Conservation (phyloP, 176 grass and related monocot species). For the Zea luxurians region DNA sequence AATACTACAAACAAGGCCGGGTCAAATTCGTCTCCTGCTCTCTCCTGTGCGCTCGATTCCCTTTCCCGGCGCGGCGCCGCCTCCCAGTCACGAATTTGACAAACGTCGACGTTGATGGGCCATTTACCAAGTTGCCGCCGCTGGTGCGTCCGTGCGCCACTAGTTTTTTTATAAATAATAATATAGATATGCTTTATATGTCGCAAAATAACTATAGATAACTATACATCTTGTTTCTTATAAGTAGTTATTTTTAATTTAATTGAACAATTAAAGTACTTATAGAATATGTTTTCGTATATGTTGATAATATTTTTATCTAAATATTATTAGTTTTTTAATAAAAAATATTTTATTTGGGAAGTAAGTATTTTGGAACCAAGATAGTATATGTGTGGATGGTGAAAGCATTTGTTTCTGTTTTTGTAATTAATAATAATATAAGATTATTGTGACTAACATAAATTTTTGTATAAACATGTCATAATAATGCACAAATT, state of each 20-base stretch:
- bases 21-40: not conserved
- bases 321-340: too few species aligned
- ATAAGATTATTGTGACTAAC: too few species aligned
- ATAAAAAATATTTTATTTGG: too few species aligned
- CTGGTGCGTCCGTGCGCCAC: not conserved
- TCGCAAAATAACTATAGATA: not conserved
- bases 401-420: too few species aligned
- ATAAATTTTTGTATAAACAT: too few species aligned
- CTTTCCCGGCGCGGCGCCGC: not conserved
- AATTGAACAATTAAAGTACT: too few species aligned
- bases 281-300: too few species aligned
- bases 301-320: too few species aligned
- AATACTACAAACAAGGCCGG: not conserved
- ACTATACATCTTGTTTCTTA: not conserved
- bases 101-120: conserved; percentile 35
- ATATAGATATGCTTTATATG: not conserved
- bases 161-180: not conserved
- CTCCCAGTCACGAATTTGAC: conserved; percentile 19
- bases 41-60: not conserved
- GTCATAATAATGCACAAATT: too few species aligned
- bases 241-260: not conserved
- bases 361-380: too few species aligned
- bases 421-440: too few species aligned
- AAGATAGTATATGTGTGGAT: too few species aligned
- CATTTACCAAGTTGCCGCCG: conserved; percentile 23